These are phyloP conservation scores for Geopyxis carbonaria DNA, from an alignment of 495 filamentous ascomycete genomes.

Conservation along the genomic window DNA sequence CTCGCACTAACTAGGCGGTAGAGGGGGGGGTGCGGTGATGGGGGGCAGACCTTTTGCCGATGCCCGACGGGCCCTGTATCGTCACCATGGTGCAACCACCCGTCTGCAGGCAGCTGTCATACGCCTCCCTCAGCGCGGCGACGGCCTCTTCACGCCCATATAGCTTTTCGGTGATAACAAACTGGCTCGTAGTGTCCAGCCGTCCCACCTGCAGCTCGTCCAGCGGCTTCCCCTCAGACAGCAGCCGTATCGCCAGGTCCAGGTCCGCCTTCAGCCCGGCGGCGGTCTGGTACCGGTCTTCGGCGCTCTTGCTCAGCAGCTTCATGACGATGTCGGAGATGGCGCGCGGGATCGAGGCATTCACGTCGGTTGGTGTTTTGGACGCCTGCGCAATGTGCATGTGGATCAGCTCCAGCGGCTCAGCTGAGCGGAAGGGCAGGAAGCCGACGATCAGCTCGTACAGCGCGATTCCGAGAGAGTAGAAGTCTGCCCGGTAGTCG, in stretches of 20 bases:
- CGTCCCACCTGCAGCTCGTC: conserved; percentile 22
- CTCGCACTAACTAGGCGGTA: too few species aligned
- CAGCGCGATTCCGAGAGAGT: conserved; percentile 22
- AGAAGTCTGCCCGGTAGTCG: conserved; percentile 24
- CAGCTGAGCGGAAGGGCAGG: conserved; percentile 21
- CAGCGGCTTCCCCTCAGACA: conserved; percentile 39
- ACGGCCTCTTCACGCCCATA: conserved; percentile 24
- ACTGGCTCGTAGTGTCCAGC: conserved; percentile 23
- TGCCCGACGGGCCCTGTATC: conserved; percentile 19
- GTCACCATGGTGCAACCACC: conserved; percentile 22
- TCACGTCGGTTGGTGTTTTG: conserved; percentile 22
- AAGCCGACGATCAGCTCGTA: conserved; percentile 25
- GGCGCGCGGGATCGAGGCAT: conserved; percentile 38
- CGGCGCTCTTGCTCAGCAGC: conserved; percentile 53
- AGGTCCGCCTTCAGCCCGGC: conserved; percentile 54
- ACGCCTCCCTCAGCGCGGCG: conserved; percentile 13
- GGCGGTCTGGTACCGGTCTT: conserved; percentile 53
- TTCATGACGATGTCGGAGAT: conserved; percentile 49
- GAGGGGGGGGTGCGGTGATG: too few species aligned
- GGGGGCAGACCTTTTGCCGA: conserved; percentile 26
- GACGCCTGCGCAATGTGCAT: conserved; percentile 25
- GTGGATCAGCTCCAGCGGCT: conserved; percentile 24
- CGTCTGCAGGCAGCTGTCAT: conserved; percentile 17
- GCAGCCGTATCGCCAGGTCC: conserved; percentile 37
- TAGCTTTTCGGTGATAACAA: conserved; percentile 23